Percentiles rank a stretch among this genome's conserved stretches.
phyloP scores from a whole-genome alignment of 306 rosid species.

The Pterocarpus santalinus region DNA sequence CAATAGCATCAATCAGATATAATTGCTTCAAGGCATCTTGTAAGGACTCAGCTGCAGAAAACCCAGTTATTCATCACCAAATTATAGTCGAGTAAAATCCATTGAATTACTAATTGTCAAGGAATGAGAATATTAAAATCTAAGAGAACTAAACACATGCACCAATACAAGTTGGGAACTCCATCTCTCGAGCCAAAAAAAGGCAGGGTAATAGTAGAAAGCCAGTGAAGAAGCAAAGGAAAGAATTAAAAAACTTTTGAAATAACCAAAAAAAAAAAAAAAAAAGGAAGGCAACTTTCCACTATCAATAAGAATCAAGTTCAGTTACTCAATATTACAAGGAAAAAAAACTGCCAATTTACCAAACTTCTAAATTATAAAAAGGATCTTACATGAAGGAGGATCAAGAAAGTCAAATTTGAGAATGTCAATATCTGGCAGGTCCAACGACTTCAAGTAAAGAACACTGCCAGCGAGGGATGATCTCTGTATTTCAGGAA shows the following conservation, averaged over 20 bases:
- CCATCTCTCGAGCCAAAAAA: neutral
- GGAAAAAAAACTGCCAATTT: constrained; percentile 11
- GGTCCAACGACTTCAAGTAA: constrained; percentile 95
- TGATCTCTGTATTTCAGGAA: constrained; percentile 96
- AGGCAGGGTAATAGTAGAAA: neutral
- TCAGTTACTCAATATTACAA: constrained; percentile 27
- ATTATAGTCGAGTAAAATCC: constrained; percentile 28
- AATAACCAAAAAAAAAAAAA: neutral
- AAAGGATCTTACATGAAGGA: constrained; percentile 71
- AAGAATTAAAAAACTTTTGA: constrained; percentile 30
- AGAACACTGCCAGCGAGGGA: constrained; percentile 96
- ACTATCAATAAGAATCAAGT: constrained; percentile 26
- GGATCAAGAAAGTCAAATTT: constrained; percentile 94
- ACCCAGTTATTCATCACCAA: constrained; percentile 49
- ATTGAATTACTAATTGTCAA: constrained; percentile 14
- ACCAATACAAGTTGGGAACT: neutral
- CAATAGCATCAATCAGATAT: constrained; percentile 91
- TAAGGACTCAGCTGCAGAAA: constrained; percentile 83
- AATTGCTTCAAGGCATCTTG: constrained; percentile 96
- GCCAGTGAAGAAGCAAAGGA: neutral
- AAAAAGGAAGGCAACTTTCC: neutral
- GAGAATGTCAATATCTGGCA: constrained; percentile 91
- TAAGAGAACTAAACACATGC: constrained; percentile 29
- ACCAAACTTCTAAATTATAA: neutral
- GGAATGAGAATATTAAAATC: constrained; percentile 23